Percentiles rank a stretch among this genome's conserved stretches.
Evolutionary conservation across 148 eudicot genomes (phyloP).

Genomic region (Vaccinium macrocarpon): DNA sequence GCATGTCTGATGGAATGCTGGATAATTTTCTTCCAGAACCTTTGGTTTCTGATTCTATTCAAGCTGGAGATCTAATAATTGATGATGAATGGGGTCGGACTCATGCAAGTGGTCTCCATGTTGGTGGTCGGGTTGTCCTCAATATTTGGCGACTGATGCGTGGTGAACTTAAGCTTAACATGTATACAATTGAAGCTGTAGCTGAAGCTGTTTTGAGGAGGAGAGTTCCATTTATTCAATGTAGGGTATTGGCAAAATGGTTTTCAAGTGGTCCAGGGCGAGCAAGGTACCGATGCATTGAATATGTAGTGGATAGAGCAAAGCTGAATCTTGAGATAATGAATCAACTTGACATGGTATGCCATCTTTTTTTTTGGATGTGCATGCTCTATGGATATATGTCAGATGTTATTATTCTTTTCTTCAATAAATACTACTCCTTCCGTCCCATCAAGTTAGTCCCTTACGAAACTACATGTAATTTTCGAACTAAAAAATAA

Average conservation of each 20-base stretch:
- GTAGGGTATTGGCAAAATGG: constrained; percentile 66
- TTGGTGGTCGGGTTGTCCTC: constrained; percentile 85
- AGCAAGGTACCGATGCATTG: constrained; percentile 80
- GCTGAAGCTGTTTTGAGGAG: constrained; percentile 81
- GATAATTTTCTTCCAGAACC: constrained; percentile 43
- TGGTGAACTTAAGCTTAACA: constrained; percentile 70
- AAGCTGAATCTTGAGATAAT: constrained; percentile 70
- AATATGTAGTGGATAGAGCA: constrained; percentile 56
- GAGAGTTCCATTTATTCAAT: constrained; percentile 64
- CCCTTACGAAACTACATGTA: too few species aligned
- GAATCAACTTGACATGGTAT: constrained; percentile 83
- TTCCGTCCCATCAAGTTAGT: too few species aligned
- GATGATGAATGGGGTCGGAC: constrained; percentile 99
- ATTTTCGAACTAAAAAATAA: too few species aligned
- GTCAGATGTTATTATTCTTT: neutral
- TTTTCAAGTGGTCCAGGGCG: constrained; percentile 77
- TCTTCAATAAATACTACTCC: neutral
- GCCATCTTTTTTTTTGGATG: neutral
- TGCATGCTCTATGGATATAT: neutral
- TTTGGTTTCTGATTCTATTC: constrained; percentile 42
- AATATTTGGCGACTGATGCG: constrained; percentile 92
- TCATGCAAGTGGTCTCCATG: constrained; percentile 94
- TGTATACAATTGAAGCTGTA: constrained; percentile 88
- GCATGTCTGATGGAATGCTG: constrained; percentile 33
- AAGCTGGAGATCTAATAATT: constrained; percentile 51